A percentile compares a stretch with the other conserved stretches of the same genome.
These are phyloP conservation scores for Zymoseptoria pseudotritici DNA, from an alignment of 2,329 filamentous ascomycete genomes.

Conservation along the genomic window DNA sequence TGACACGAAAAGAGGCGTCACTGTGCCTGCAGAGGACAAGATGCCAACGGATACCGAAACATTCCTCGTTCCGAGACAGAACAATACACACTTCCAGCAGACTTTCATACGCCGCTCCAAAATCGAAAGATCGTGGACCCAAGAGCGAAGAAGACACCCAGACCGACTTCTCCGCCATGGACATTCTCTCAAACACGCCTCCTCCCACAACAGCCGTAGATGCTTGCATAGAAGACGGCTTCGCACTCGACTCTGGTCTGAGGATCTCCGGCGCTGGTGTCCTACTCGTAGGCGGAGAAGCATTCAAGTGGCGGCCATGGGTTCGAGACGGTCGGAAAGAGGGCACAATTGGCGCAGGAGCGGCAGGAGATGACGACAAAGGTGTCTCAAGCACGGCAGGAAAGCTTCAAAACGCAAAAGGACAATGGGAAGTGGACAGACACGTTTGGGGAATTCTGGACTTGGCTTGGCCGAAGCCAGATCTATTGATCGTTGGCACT, in stretches of 20 bases:
- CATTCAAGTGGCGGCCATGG: conserved; percentile 86
- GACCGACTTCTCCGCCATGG: conserved; percentile 66
- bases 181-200: conserved; percentile 70
- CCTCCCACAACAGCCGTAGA: conserved; percentile 77
- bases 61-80: neutral
- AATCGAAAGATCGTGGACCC: conserved; percentile 52
- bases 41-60: conserved; percentile 1
- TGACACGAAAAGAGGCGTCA: neutral
- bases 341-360: conserved; percentile 33
- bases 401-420: conserved; percentile 62
- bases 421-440: conserved; percentile 69
- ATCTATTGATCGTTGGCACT: conserved; percentile 82
- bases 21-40: neutral
- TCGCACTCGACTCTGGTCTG: conserved; percentile 75
- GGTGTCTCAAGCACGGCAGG: conserved; percentile 31
- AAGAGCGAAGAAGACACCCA: conserved; percentile 55
- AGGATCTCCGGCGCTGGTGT: conserved; percentile 63
- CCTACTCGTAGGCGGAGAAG: conserved; percentile 76
- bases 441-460: conserved; percentile 69
- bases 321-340: conserved; percentile 34
- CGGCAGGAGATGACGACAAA: conserved; percentile 27
- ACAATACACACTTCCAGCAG: neutral
- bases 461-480: conserved; percentile 83
- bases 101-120: conserved; percentile 29
- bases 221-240: conserved; percentile 73